phyloP scores from a whole-genome alignment of 306 rosid genomes.

The Prunus davidiana region DNA sequence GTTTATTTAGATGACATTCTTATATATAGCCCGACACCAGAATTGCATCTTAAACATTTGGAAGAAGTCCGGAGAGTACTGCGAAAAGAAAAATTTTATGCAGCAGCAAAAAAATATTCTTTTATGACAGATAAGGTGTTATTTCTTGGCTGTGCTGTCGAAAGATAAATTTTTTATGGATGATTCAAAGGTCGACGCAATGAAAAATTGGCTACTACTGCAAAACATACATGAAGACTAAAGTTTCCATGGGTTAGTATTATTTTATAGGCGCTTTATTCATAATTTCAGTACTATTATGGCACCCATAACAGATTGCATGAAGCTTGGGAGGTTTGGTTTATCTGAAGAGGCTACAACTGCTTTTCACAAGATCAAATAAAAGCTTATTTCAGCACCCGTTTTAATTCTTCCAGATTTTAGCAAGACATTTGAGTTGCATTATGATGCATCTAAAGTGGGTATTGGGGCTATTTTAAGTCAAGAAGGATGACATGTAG shows the following conservation, averaged over 20 bases:
- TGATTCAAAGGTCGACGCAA: neutral
- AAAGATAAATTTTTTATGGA: neutral
- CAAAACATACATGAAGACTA: neutral
- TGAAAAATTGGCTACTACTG: neutral
- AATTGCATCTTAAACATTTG: too few species aligned
- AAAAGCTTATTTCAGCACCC: neutral
- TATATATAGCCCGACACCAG: too few species aligned
- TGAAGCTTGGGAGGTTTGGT: neutral
- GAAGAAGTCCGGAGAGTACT: too few species aligned
- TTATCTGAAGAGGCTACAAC: neutral
- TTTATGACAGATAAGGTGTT: too few species aligned
- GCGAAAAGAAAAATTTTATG: too few species aligned
- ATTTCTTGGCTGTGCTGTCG: too few species aligned
- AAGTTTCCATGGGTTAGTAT: slow-evolving; percentile 3
- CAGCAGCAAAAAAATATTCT: too few species aligned
- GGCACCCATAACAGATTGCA: slow-evolving; percentile 1
- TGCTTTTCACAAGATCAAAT: neutral
- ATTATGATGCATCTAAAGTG: too few species aligned
- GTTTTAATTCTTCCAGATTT: slow-evolving; percentile 1
- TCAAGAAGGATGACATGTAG: neutral
- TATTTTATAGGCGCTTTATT: neutral
- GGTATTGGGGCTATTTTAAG: too few species aligned
- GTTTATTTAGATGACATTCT: too few species aligned
- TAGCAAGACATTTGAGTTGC: neutral
- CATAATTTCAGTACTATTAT: neutral